These are phyloP conservation scores for Clarkia xantiana DNA, from an alignment of 345 rosid genomes.

Conservation along the genomic window DNA sequence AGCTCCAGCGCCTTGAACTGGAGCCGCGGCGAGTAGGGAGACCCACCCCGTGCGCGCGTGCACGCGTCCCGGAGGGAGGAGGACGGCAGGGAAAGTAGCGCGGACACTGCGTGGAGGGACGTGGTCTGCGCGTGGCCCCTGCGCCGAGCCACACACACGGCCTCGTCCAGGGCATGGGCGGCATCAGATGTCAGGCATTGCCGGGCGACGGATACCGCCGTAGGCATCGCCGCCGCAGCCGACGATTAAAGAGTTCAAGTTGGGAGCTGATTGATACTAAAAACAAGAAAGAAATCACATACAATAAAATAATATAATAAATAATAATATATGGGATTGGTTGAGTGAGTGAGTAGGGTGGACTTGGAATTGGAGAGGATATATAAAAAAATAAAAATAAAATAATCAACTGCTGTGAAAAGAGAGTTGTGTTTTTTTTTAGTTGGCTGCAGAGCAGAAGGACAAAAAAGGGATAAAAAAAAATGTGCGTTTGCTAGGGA, in stretches of 20 bases:
- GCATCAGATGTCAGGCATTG: constrained; percentile 79
- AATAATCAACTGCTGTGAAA: too few species aligned
- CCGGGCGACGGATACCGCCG: constrained; percentile 66
- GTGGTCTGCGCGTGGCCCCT: constrained; percentile 73
- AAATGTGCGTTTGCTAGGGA: too few species aligned
- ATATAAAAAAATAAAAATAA: too few species aligned
- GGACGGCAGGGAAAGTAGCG: constrained; percentile 55
- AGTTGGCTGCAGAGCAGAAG: too few species aligned
- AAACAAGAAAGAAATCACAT: background rate
- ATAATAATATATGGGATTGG: too few species aligned
- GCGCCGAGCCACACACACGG: constrained; percentile 57
- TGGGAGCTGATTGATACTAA: background rate
- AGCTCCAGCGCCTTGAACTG: constrained; percentile 84
- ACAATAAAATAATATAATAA: background rate
- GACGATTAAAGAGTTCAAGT: constrained; percentile 1
- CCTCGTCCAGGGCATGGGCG: constrained; percentile 68
- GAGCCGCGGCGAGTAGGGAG: constrained; percentile 47
- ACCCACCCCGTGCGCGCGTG: constrained; percentile 44
- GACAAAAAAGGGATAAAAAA: too few species aligned
- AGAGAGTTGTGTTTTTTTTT: too few species aligned
- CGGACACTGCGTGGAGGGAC: constrained; percentile 76
- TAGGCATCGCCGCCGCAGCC: constrained; percentile 83
- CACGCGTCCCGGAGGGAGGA: constrained; percentile 71
- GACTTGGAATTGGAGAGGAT: too few species aligned
- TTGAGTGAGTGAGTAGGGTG: too few species aligned